Percentiles rank a stretch among this genome's conserved stretches.
These are phyloP conservation scores for Blastocystis sp. DNA, from an alignment of 352 stramenopile species.

Conservation along the genomic window DNA sequence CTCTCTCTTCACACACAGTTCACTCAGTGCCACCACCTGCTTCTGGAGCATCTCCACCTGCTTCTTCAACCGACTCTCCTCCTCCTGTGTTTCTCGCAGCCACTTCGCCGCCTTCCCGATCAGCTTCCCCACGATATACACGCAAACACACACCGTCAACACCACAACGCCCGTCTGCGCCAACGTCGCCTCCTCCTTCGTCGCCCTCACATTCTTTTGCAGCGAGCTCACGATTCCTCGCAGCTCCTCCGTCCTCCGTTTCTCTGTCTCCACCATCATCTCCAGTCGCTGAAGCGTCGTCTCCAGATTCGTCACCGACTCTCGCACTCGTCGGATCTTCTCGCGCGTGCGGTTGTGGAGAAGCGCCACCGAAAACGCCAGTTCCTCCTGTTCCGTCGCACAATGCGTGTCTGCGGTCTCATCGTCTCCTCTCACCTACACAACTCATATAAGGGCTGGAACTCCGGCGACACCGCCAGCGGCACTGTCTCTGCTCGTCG, in stretches of 20 bases:
- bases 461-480: slow-evolving; percentile 10
- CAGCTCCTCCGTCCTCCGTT: background rate
- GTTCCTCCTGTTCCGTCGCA: background rate
- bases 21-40: background rate
- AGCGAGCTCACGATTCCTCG: background rate
- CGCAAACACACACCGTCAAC: background rate
- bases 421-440: background rate
- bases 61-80: background rate
- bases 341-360: slow-evolving; percentile 21
- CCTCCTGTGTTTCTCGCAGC: background rate
- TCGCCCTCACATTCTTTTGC: background rate
- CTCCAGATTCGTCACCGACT: background rate
- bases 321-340: background rate
- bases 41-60: background rate
- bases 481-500: background rate
- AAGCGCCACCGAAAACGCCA: background rate
- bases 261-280: background rate
- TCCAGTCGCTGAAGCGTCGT: background rate
- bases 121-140: background rate
- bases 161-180: background rate
- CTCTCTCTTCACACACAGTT: background rate
- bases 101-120: background rate
- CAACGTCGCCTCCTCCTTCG: background rate
- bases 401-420: background rate
- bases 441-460: slow-evolving; percentile 30